Conservation (phyloP, 2,329 filamentous ascomycete genomes). For the Fusarium pseudocircinatum region DNA sequence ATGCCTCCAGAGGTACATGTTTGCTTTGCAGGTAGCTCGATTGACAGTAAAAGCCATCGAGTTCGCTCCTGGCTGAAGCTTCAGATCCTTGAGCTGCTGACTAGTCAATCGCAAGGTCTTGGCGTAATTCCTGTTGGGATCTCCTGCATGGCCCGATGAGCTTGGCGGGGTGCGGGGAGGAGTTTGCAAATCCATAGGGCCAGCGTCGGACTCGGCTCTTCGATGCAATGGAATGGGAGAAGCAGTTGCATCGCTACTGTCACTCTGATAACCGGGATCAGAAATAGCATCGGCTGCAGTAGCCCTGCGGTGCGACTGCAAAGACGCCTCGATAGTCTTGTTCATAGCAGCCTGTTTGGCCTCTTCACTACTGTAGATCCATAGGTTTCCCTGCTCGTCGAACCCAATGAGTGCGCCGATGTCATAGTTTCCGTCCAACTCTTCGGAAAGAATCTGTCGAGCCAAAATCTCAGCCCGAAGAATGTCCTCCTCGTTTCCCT, state of each 20-base stretch:
- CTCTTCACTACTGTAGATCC: conserved; percentile 99
- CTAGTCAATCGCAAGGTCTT: conserved; percentile 96
- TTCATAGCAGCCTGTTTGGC: conserved; percentile 89
- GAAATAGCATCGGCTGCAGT: conserved; percentile 82
- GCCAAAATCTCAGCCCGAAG: conserved; percentile 93
- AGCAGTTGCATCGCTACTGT: conserved; percentile 73
- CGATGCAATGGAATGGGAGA: conserved; percentile 63
- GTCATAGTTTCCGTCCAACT: conserved; percentile 94
- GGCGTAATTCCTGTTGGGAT: conserved; percentile 88
- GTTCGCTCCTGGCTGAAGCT: conserved; percentile 87
- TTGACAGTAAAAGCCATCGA: conserved; percentile 97
- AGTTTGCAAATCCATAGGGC: conserved; percentile 65
- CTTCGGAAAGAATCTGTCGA: conserved; percentile 89
- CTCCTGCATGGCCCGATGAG: conserved; percentile 66
- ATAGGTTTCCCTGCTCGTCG: conserved; percentile 95
- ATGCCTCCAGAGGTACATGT: conserved; percentile 93
- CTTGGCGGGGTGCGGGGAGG: conserved; percentile 77
- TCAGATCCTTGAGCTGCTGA: conserved; percentile 88
- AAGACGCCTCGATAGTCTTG: conserved; percentile 63
- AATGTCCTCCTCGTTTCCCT: conserved; percentile 91
- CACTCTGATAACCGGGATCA: conserved; percentile 95
- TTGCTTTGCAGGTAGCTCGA: conserved; percentile 87
- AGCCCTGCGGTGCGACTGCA: conserved; percentile 58
- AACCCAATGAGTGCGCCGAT: conserved; percentile 95
- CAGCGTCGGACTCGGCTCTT: conserved; percentile 73